Evolutionary conservation across 176 grass and related monocot species (phyloP).

Genomic region (Oryza brachyantha): DNA sequence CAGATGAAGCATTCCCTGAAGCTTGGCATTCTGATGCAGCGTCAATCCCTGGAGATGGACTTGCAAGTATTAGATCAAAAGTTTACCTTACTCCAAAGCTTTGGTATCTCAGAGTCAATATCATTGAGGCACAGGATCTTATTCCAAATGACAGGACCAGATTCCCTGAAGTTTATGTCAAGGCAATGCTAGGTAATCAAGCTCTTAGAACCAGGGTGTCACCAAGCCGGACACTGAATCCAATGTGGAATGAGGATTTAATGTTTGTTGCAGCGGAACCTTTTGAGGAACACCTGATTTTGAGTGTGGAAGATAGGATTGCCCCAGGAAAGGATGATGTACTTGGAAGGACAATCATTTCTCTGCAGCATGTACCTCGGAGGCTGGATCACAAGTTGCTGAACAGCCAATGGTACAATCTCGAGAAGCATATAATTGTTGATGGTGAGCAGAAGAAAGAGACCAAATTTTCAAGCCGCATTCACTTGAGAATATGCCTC

Average conservation of each 20-base stretch:
- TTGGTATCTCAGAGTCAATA: constrained; percentile 58
- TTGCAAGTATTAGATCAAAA: constrained; percentile 58
- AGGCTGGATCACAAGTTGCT: constrained; percentile 41
- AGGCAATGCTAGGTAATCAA: constrained; percentile 50
- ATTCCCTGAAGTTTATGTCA: constrained; percentile 56
- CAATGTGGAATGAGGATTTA: constrained; percentile 62
- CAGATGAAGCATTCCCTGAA: constrained; percentile 58
- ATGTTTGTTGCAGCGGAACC: constrained; percentile 57
- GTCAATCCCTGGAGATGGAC: constrained; percentile 42
- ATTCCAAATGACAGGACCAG: constrained; percentile 40
- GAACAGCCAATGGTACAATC: constrained; percentile 38
- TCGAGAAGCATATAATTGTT: constrained; percentile 44
- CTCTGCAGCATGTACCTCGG: constrained; percentile 40
- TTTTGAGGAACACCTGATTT: constrained; percentile 49
- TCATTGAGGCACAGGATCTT: constrained; percentile 55
- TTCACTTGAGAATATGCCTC: constrained; percentile 61
- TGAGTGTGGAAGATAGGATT: constrained; percentile 47
- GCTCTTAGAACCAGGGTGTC: constrained; percentile 36
- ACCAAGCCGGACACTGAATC: constrained; percentile 38
- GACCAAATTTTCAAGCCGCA: constrained; percentile 43
- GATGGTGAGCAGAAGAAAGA: constrained; percentile 48
- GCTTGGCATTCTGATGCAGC: constrained; percentile 66
- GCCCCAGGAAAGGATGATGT: constrained; percentile 53
- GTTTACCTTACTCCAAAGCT: constrained; percentile 64
- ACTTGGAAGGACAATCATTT: constrained; percentile 37